phyloP scores from a whole-genome alignment of 2,329 filamentous ascomycete genomes.

The Fusarium nematophilum region DNA sequence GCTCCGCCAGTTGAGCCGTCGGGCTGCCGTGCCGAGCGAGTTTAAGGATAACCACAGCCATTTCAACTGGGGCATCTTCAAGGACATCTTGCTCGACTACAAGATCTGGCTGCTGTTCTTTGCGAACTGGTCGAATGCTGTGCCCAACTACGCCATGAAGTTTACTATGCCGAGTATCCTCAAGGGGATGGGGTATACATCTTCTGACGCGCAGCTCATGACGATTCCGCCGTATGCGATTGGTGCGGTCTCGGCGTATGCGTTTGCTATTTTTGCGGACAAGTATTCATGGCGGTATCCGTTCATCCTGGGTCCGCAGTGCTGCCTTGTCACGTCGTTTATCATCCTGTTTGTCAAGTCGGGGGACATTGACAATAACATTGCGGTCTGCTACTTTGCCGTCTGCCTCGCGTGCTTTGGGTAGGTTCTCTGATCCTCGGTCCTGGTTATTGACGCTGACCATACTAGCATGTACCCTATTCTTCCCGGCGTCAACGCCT shows the following conservation, averaged over 20 bases:
- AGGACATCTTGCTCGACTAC: slow-evolving; percentile 58
- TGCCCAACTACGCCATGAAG: slow-evolving; percentile 49
- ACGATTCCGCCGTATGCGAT: slow-evolving; percentile 51
- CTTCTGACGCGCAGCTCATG: slow-evolving; percentile 46
- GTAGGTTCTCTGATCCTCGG: too few species aligned
- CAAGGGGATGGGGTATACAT: slow-evolving; percentile 54
- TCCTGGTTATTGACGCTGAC: too few species aligned
- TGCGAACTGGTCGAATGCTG: slow-evolving; percentile 56
- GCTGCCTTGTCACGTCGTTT: slow-evolving; percentile 45
- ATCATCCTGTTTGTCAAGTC: slow-evolving; percentile 35
- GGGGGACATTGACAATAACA: slow-evolving; percentile 29
- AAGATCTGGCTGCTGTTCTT: slow-evolving; percentile 58
- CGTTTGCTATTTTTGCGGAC: slow-evolving; percentile 45
- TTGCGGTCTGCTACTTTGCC: slow-evolving; percentile 35
- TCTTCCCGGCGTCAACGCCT: slow-evolving; percentile 54
- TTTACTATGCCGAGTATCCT: slow-evolving; percentile 54
- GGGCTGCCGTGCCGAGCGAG: slow-evolving; percentile 20
- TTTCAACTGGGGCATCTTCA: slow-evolving; percentile 49
- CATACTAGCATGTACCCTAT: slow-evolving; percentile 58
- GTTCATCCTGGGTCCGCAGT: slow-evolving; percentile 47
- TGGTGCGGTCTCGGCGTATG: slow-evolving; percentile 37
- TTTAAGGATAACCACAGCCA: slow-evolving; percentile 39
- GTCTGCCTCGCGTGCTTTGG: slow-evolving; percentile 33
- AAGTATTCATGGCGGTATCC: slow-evolving; percentile 49
- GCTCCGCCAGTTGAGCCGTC: slow-evolving; percentile 22